Base-by-base conservation (phyloP, 768 basidiomycete species). In the Cytidiella melzeri region DNA sequence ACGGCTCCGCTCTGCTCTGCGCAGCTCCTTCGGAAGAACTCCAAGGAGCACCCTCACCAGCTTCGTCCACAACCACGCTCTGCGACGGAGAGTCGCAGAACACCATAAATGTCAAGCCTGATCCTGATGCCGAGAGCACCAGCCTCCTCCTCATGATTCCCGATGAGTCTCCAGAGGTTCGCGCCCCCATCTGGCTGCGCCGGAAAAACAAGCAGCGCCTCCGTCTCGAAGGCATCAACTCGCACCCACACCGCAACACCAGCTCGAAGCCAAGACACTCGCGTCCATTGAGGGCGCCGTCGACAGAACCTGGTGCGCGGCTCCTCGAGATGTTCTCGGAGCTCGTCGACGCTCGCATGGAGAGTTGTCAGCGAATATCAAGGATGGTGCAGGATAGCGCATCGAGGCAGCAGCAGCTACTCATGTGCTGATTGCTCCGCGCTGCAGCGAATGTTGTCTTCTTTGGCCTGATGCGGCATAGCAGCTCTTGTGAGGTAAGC, bases 321-420 rank as follows among this genome's bases (percentile, higher is more conserved):
- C 73, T 88, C 46, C 67, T 88, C 52, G 75, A 80, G 57, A 75
- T 80, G 71, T 85, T 84, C 59, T 82, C 82, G 50, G 75, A 78
- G 52, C 80, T 88, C 69, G 77, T 87, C 71, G 81, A 85, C 57
- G 72, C 79, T 2, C 75, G 86, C 47, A 80, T 88, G 75, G 85
- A 87, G 64, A 86, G 83, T 59, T 88, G 86, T 63, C 74, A 82
- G 55, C 72, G 83, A 27, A 71, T 84, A 45, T 77, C 77, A 54
- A 74, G 73, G 41, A 69, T 87, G 53, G 75, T 85, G 34, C 67
- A 69, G 43, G 68, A 72, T 45, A 72, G 73, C 40, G 73, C 30
- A 15, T 7, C 7, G 30, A 34, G 30, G 69, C 64, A 67, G 30
- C 30, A 7, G 30, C 7, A 7, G 30, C 30, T 34, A 7, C 30